Evolutionary conservation across 768 basidiomycete genomes (phyloP).

Genomic region (Psilocybe subaeruginosa): DNA sequence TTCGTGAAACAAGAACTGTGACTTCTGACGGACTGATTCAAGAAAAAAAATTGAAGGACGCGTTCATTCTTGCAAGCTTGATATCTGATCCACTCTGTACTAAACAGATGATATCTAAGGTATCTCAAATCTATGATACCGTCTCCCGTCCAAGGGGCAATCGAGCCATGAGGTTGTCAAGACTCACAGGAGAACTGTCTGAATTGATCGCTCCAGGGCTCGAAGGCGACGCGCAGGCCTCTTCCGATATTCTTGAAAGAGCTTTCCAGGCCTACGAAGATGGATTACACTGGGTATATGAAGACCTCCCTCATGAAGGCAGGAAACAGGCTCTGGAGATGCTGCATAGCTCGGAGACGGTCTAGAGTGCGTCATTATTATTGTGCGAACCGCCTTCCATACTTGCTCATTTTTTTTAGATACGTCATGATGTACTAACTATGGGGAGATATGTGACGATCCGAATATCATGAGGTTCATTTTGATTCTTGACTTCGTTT

Average conservation of each 20-base stretch:
- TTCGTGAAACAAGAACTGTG: conserved; percentile 4
- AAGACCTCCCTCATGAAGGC: conserved; percentile 13
- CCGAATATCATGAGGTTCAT: neutral
- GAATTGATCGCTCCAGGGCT: conserved; percentile 28
- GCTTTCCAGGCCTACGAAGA: conserved; percentile 21
- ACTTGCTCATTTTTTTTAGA: neutral
- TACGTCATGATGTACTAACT: neutral
- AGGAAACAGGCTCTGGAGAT: conserved; percentile 24
- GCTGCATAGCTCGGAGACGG: conserved; percentile 7
- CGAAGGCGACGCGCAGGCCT: conserved; percentile 26
- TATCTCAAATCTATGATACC: conserved; percentile 30
- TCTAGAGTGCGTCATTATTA: neutral
- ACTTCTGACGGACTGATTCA: neutral
- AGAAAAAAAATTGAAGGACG: conserved; percentile 31
- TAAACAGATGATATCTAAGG: conserved; percentile 22
- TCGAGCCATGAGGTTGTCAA: conserved; percentile 22
- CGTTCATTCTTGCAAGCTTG: conserved; percentile 36
- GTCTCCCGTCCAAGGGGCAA: conserved; percentile 30
- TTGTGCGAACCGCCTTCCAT: neutral
- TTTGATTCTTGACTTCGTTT: neutral
- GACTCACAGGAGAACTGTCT: conserved; percentile 20
- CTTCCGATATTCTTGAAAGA: conserved; percentile 20
- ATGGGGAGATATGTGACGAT: neutral
- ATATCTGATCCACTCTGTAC: conserved; percentile 18
- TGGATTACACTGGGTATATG: conserved; percentile 31